Percentiles rank a stretch among this genome's conserved stretches.
These are phyloP conservation scores for Russula lepida DNA, from an alignment of 768 basidiomycete species.

Conservation along the genomic window DNA sequence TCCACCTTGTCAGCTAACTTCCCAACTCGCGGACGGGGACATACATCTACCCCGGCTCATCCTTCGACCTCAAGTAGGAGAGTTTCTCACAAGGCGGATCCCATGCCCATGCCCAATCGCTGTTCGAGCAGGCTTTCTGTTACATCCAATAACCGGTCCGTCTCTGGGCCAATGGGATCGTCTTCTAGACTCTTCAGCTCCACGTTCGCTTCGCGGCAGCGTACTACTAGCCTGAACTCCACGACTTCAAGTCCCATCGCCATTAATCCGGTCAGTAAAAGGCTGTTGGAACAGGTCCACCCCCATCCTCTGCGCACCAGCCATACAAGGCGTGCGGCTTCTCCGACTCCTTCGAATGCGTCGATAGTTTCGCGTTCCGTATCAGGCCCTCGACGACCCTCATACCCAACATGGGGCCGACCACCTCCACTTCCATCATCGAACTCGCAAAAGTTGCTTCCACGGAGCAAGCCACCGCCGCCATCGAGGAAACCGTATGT, in stretches of 20 bases:
- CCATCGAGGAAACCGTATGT: slow-evolving; percentile 61
- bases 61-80: slow-evolving; percentile 40
- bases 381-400: slow-evolving; percentile 38
- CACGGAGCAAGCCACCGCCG: slow-evolving; percentile 33
- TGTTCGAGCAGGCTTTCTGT: slow-evolving; percentile 53
- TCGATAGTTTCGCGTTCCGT: slow-evolving; percentile 44
- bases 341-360: slow-evolving; percentile 56
- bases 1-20: slow-evolving; percentile 33
- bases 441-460: slow-evolving; percentile 36
- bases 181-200: slow-evolving; percentile 42
- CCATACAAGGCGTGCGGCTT: slow-evolving; percentile 36
- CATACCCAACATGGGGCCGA: slow-evolving; percentile 55
- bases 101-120: slow-evolving; percentile 36
- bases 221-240: slow-evolving; percentile 56
- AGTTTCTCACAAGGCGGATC: slow-evolving; percentile 35
- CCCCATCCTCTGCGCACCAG: slow-evolving; percentile 35
- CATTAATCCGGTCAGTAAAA: slow-evolving; percentile 28
- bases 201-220: slow-evolving; percentile 79
- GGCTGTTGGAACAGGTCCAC: slow-evolving; percentile 26
- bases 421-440: slow-evolving; percentile 51
- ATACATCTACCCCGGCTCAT: slow-evolving; percentile 40
- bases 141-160: slow-evolving; percentile 49
- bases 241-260: slow-evolving; percentile 34
- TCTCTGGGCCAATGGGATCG: slow-evolving; percentile 55
- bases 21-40: slow-evolving; percentile 23